Percentiles rank a stretch among this genome's conserved stretches.
Conservation (phyloP, 129 eudicot genomes). For the Deinandra increscens region DNA sequence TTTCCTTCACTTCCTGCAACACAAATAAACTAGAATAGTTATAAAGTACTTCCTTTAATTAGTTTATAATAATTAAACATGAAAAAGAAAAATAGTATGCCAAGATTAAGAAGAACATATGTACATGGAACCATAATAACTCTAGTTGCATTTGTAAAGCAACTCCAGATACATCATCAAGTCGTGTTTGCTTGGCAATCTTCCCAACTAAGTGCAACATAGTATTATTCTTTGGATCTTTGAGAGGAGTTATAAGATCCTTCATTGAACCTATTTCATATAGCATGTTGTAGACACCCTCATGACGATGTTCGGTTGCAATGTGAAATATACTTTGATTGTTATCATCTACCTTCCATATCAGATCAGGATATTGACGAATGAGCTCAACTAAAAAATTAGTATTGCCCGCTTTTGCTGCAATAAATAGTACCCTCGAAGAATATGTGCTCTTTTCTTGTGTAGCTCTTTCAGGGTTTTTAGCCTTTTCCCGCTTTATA, state of each 20-base stretch:
- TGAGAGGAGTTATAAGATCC: slow-evolving; percentile 36
- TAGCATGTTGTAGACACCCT: slow-evolving; percentile 37
- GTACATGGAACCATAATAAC: slow-evolving; percentile 4
- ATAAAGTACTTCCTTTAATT: not conserved
- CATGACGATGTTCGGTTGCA: slow-evolving; percentile 44
- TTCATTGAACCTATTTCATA: slow-evolving; percentile 42
- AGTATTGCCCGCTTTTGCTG: slow-evolving; percentile 41
- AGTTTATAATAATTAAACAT: not conserved
- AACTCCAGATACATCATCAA: slow-evolving; percentile 8
- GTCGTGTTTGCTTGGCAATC: not conserved
- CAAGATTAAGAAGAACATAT: not conserved
- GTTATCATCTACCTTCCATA: slow-evolving; percentile 48
- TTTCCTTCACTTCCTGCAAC: not conserved
- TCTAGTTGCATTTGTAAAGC: slow-evolving; percentile 14
- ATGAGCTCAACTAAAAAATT: slow-evolving; percentile 39
- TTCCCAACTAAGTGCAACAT: slow-evolving; percentile 11
- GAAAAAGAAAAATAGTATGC: not conserved
- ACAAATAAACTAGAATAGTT: not conserved
- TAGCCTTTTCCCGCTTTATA: no score
- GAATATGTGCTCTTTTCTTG: no score
- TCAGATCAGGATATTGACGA: slow-evolving; percentile 43
- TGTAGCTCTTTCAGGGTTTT: no score
- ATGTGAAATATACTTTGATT: slow-evolving; percentile 42
- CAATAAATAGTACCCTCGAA: slow-evolving; percentile 39
- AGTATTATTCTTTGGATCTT: slow-evolving; percentile 9